Base-by-base conservation (phyloP, 345 rosid genomes). In the Hypericum perforatum region DNA sequence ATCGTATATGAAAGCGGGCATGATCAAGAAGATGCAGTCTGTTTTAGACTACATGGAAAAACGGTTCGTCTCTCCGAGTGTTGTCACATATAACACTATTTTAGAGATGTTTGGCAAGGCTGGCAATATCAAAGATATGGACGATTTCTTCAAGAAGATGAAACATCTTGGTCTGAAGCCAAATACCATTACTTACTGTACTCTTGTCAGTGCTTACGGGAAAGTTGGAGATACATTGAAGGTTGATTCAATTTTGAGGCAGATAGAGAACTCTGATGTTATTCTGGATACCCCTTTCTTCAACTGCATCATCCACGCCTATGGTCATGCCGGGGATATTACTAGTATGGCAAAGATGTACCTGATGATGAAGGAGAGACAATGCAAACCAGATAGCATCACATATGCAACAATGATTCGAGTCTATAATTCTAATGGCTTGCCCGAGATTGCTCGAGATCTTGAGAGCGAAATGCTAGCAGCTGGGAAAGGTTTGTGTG, bases 121-220 rank as follows among this genome's bases (percentile, higher is more conserved):
- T 0, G 82, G 85, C 13, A 52, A 67, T 38, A 63, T 78, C 6
- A 80, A 68, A 68, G 70, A 74, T 63, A 82, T 86, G 95, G 94
- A 84, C 15, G 78, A 78, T 14, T 41, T 69, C 52, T 86, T 80
- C 65, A 68, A 63, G 80, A 71, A 65, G 58, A 84, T 82, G 91
- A 90, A 84, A 70, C 77, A 82, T 74, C 73, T 12, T 38, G 94
- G 97, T 49, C 76, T 82, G 74, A 90, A 90, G 73, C 94, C 95
- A 6, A 82, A 75, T 68, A 73, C 77, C 16, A 63, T 84, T 39
- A 90, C 95, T 0, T 86, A 84, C 52, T 86, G 86, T 63, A 78
- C 94, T 41, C 79, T 86, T 55, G 82, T 84, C 29, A 70, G 74
- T 60, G 89, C 83, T 36, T 82, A 82, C 59, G 59, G 78, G 54